Conservation (phyloP, 208 protist species). For the Trichomonas tenax region DNA sequence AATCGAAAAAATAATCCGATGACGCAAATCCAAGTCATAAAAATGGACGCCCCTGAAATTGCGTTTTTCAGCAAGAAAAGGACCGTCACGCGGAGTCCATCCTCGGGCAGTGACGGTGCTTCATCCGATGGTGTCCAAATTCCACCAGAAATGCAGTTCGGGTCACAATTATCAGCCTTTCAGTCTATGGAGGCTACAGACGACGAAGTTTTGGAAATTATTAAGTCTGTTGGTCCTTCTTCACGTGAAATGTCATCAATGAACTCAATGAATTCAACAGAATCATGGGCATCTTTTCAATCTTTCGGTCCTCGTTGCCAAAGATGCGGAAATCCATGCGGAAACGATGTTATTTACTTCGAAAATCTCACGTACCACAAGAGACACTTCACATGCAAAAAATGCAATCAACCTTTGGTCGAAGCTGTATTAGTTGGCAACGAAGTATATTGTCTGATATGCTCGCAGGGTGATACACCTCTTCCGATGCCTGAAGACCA, state of each 20-base stretch:
- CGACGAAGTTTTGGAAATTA: neutral
- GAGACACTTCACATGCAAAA: neutral
- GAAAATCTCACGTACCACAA: neutral
- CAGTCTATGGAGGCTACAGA: neutral
- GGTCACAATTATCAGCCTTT: neutral
- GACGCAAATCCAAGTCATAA: neutral
- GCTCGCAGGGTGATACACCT: neutral
- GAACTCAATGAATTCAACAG: neutral
- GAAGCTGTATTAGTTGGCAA: neutral
- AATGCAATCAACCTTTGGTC: neutral
- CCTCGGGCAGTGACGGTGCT: neutral
- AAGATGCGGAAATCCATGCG: neutral
- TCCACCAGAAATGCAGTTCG: neutral
- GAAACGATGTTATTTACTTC: neutral
- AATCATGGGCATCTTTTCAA: neutral
- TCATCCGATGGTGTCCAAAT: neutral
- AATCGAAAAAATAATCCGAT: neutral
- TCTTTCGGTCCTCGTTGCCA: neutral
- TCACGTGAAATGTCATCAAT: neutral
- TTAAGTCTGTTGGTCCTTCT: neutral
- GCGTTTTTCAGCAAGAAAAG: neutral
- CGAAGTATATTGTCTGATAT: neutral
- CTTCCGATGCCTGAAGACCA: neutral
- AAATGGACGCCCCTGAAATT: neutral
- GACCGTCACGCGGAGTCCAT: neutral